Evolutionary conservation across 371 early-diverging fungal species (phyloP).

Genomic region (Fennellomyces sp.): DNA sequence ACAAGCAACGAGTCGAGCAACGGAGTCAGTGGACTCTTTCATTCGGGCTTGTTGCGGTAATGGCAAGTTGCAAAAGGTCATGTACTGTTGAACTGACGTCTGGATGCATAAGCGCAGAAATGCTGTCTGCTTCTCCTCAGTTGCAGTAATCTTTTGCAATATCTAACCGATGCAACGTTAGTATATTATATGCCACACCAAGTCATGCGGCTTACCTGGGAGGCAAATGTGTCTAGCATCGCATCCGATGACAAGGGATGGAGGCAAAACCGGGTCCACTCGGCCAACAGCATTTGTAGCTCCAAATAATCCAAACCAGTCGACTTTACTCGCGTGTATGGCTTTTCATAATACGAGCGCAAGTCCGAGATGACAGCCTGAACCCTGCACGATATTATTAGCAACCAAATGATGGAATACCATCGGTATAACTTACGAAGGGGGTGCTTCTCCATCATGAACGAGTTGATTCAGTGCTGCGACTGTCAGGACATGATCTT

Average conservation of each 20-base stretch:
- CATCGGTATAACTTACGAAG: slow-evolving; percentile 32
- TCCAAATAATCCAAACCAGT: slow-evolving; percentile 60
- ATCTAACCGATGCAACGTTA: no score
- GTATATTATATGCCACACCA: no score
- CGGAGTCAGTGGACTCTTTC: slow-evolving; percentile 79
- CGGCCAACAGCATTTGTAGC: slow-evolving; percentile 70
- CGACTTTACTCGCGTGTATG: slow-evolving; percentile 36
- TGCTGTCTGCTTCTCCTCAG: slow-evolving; percentile 69
- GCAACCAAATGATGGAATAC: not conserved
- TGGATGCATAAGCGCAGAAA: slow-evolving; percentile 90
- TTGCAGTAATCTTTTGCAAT: slow-evolving; percentile 31
- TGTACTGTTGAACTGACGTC: slow-evolving; percentile 73
- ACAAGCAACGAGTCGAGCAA: slow-evolving; percentile 75
- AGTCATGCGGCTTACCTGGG: not conserved
- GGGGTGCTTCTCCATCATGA: slow-evolving; percentile 64
- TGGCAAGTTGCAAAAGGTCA: slow-evolving; percentile 48
- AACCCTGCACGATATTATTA: slow-evolving; percentile 28
- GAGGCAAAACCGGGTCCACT: slow-evolving; percentile 90
- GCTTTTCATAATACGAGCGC: slow-evolving; percentile 19
- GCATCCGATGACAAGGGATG: slow-evolving; percentile 59
- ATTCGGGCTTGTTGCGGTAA: slow-evolving; percentile 48
- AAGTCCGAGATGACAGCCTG: slow-evolving; percentile 26
- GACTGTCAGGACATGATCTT: slow-evolving; percentile 77
- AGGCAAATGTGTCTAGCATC: not conserved
- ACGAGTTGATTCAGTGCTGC: slow-evolving; percentile 65